phyloP scores from a whole-genome alignment of 805 yeast genomes.

The Saturnispora gosingensis region DNA sequence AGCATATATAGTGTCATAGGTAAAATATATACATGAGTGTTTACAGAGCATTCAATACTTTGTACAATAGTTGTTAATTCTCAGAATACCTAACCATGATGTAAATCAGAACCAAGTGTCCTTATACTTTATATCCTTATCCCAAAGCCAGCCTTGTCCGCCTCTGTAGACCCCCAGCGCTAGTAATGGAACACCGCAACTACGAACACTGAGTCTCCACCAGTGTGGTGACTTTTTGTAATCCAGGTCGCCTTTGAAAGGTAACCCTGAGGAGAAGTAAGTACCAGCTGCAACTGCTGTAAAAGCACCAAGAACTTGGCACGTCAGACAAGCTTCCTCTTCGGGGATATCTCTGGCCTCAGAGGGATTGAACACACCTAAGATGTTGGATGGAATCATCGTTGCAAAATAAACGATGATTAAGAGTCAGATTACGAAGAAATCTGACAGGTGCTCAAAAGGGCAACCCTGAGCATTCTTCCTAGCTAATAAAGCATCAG shows the following conservation, averaged over 20 bases:
- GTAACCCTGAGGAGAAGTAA: slow-evolving; percentile 48
- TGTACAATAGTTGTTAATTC: background rate
- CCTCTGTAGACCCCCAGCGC: slow-evolving; percentile 55
- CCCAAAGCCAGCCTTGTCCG: slow-evolving; percentile 54
- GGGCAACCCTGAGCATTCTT: background rate
- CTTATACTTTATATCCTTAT: slow-evolving; percentile 25
- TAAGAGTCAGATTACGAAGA: background rate
- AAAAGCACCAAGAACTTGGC: slow-evolving; percentile 57
- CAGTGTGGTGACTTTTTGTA: slow-evolving; percentile 38
- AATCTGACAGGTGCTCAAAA: background rate
- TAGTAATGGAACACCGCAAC: slow-evolving; percentile 45
- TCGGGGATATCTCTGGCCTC: slow-evolving; percentile 30
- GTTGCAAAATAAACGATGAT: background rate
- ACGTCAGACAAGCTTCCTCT: slow-evolving; percentile 54
- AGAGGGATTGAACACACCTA: slow-evolving; percentile 44
- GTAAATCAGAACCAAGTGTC: slow-evolving; percentile 3
- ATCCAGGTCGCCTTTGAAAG: slow-evolving; percentile 36
- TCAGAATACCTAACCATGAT: background rate
- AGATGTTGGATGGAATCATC: slow-evolving; percentile 36
- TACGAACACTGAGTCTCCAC: slow-evolving; percentile 52
- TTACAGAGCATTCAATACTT: background rate
- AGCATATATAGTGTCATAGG: background rate
- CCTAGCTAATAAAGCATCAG: background rate
- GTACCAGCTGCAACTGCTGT: slow-evolving; percentile 53
- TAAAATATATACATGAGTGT: background rate